Evolutionary conservation across 495 filamentous ascomycete species (phyloP), one percentile per base, ranked within the genome.

Genomic region (Penicillium simplicissimum): DNA sequence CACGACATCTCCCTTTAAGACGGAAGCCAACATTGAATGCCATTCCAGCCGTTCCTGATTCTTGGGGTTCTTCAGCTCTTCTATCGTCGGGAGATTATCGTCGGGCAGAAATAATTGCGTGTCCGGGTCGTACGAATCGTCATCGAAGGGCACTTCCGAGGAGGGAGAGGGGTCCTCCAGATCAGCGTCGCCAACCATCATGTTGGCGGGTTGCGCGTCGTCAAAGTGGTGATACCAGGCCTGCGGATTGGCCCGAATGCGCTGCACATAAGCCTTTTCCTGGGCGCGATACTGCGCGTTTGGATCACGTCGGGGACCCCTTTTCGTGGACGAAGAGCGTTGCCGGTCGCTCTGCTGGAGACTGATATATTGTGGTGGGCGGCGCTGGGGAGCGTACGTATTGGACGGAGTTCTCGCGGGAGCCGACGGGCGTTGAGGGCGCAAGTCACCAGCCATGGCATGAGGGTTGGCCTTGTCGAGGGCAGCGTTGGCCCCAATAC

Each of bases 21-120:
- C 95, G 1, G 92, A 93, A 31, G 93, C 92, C 40, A 98, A 79
- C 95, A 98, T 98, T 5, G 91, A 89, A 76, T 98, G 94, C 95
- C 95, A 98, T 75, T 98, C 96, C 31, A 98, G 78, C 38, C 95
- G 81, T 74, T 98, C 95, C 55, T 95, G 85, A 68, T 95, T 98
- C 64, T 85, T 87, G 1, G 91, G 89, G 64, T 96, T 89, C 77
- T 88, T 89, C 36, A 97, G 78, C 71, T 98, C 96, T 60, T 97
- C 95, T 33, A 89, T 75, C 4, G 91, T 92, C 4, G 93, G 92
- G 65, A 96, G 88, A 61, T 90, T 89, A 59, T 96, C 91, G 57
- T 91, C 88, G 35, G 88, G 84, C 64, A 94, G 89, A 68, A 96
- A 96, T 58, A 98, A 84, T 69, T 97, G 87, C 31, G 91, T 93